Percentiles rank a stretch among this genome's conserved stretches.
phyloP scores from a whole-genome alignment of 768 basidiomycete genomes.

The Suillus clintonianus region DNA sequence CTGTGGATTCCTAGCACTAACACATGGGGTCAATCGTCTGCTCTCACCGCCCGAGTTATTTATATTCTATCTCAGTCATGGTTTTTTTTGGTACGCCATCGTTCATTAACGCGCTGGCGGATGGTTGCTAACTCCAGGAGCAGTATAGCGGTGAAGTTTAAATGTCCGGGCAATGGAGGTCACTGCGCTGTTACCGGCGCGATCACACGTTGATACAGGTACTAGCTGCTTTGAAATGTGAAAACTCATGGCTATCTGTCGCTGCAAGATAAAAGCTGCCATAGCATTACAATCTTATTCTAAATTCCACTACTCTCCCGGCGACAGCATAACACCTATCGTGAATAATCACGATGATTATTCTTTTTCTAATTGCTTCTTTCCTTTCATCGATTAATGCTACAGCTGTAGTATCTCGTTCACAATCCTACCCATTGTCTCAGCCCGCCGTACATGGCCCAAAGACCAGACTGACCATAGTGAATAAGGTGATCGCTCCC shows the following conservation, averaged over 20 bases:
- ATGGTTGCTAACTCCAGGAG: background rate
- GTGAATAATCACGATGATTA: conserved; percentile 10
- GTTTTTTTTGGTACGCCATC: background rate
- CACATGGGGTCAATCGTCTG: background rate
- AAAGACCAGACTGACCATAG: conserved; percentile 31
- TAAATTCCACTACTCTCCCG: background rate
- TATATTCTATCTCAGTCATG: background rate
- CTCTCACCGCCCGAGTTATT: background rate
- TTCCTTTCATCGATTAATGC: conserved; percentile 11
- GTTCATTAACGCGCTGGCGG: background rate
- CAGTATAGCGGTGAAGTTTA: no score
- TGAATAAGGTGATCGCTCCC: conserved; percentile 43
- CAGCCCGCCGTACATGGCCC: conserved; percentile 17
- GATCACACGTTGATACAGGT: background rate
- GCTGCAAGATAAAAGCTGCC: background rate
- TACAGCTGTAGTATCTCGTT: conserved; percentile 17
- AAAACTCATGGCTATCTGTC: background rate
- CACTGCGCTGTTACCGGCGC: no score
- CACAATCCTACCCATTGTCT: conserved; percentile 8
- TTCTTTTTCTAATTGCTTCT: conserved; percentile 7
- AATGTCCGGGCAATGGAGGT: no score
- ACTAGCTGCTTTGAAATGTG: background rate
- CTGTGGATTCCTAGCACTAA: background rate
- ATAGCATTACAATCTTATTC: background rate
- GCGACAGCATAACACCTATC: background rate